Evolutionary conservation across 768 basidiomycete species (phyloP), one percentile per base, ranked within the genome.

Genomic region (Lentinula sp.): DNA sequence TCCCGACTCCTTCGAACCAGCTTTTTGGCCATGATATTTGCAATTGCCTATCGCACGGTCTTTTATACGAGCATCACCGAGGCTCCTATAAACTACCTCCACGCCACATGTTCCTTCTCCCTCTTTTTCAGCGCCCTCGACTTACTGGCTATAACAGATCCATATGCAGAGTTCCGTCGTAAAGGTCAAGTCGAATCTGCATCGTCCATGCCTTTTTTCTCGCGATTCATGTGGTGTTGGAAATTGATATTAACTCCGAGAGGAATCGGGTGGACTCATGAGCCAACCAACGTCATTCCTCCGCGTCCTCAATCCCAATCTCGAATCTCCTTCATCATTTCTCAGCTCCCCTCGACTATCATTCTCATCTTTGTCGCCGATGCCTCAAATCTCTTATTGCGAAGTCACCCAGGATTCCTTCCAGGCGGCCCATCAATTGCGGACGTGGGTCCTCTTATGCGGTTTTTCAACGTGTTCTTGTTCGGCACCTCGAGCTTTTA

Each of bases 181-280:
- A 54, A 52, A 37, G 67, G 68, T 35, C 65, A 67, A 43, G 61
- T 23, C 13, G 23, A 23, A 35, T 63, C 62, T 23, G 53, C 64
- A 4, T 43, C 60, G 9, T 55, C 53, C 6, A 48, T 60, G 33
- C 53, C 69, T 0, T 62, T 71, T 37, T 62, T 57, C 28, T 28
- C 64, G 9, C 66, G 73, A 8, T n/a, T 72, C 3, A 57, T 57
- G 43, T 76, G 76, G 75, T 69, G 72, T 23, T 59, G 69, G 18
- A 64, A 68, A 45, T 66, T 77, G 15, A 67, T 69, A 43, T 63
- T 66, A 41, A 75, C 69, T 43, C 69, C 72, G 1, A 68, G 76
- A 37, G 73, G 76, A 15, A 68, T 77, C 7, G 71, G 74, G 36
- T 77, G 74, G 74, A 64, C 68, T 16, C 72, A 73, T 46, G 71